Evolutionary conservation across 2,329 filamentous ascomycete genomes (phyloP), one percentile per base, ranked within the genome.

Genomic region (Cytospora leucostoma): DNA sequence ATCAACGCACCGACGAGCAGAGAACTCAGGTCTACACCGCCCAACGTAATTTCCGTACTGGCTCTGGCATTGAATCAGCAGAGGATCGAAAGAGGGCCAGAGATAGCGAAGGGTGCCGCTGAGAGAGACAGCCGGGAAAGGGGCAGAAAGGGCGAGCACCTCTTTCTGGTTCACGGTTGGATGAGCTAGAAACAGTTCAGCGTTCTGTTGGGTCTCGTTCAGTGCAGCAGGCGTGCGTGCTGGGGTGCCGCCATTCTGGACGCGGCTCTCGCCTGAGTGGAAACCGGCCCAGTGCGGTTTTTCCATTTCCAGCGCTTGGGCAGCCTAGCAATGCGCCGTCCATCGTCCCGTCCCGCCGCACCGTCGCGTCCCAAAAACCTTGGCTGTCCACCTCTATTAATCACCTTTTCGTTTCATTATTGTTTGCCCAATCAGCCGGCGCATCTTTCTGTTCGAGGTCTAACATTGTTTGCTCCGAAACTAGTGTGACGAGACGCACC

Each of bases 401-500:
- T 21, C 19, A 38, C 13, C 33, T 34, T 17, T 33, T 33, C 11
- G 50, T 52, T 52, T 7, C 27, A 11, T 10, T n/a, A 12, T 33
- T 33, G 13, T 52, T 52, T 21, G 50, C 50, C 21, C 6, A 15
- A n/a, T 19, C 17, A 32, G 56, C 34, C 56, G 17, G 35, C 34
- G 38, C 32, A 21, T 33, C 37, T 27, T n/a, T 56, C 55, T 62
- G n/a, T 17, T 17, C 11, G 4, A 32, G 56, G 27, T 27, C 40
- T 58, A 50, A 52, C 56, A 17, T 21, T 54, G 51, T 55, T 27
- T 47, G 44, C 49, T 17, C 38, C 38, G 13, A 11, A 7, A 40
- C 27, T 55, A 97, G 95, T 99, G 95, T 79, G 95, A 98, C 85
- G 95, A 99, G 82, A 88, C 87, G 66, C 93, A 97, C 76, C 95